A percentile compares a stretch with the other conserved stretches of the same genome.
These are phyloP conservation scores for Mortierella sp. DNA, from an alignment of 371 early-diverging fungal genomes.

Conservation along the genomic window DNA sequence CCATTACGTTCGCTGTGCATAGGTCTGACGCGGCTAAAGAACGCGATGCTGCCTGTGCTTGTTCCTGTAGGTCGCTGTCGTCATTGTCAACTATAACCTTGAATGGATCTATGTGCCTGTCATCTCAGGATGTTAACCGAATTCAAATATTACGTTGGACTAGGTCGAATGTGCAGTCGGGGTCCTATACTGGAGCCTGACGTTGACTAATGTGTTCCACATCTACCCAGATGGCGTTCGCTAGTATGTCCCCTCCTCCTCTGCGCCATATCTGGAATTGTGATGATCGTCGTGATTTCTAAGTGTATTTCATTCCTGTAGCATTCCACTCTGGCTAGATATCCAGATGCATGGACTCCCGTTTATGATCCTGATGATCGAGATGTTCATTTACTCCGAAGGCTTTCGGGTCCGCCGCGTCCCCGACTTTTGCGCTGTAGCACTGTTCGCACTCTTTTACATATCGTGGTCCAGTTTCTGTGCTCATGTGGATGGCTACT, in stretches of 20 bases:
- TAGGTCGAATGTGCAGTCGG: constrained; percentile 25
- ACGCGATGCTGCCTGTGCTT: constrained; percentile 25
- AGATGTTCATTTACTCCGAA: constrained; percentile 34
- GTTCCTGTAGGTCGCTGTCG: constrained; percentile 16
- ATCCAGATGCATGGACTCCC: constrained; percentile 48
- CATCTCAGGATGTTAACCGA: no score
- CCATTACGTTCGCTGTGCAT: no score
- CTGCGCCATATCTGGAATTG: no score
- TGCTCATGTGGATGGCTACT: constrained; percentile 38
- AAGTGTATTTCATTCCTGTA: background rate
- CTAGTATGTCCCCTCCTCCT: constrained; percentile 14
- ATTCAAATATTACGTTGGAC: no score
- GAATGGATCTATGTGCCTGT: no score
- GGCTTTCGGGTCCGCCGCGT: constrained; percentile 12
- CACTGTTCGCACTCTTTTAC: constrained; percentile 12
- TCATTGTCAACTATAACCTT: background rate
- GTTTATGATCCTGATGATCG: constrained; percentile 15
- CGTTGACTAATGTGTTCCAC: constrained; percentile 13
- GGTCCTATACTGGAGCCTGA: constrained; percentile 28
- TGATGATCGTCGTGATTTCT: no score
- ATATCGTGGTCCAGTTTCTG: constrained; percentile 37
- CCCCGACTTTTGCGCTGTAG: constrained; percentile 1
- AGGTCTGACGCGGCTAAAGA: constrained; percentile 18
- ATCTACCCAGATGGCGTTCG: constrained; percentile 33
- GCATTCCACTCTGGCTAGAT: constrained; percentile 37